Evolutionary conservation across 257 asterid species (phyloP).

Genomic region (Orobanche coerulescens): DNA sequence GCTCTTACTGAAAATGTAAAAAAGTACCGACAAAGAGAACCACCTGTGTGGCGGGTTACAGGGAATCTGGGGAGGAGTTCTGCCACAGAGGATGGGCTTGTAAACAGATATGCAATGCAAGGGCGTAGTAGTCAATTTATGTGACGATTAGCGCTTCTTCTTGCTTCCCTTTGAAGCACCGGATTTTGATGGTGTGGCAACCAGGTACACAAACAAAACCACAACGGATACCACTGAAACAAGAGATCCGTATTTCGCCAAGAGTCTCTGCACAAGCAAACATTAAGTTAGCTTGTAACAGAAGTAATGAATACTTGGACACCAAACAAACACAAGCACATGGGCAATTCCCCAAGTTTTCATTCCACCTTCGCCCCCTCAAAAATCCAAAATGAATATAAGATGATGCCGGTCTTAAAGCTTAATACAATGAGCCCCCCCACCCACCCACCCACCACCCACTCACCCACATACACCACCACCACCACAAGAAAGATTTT

Average conservation of each 20-base stretch:
- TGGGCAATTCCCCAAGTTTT: too few species aligned
- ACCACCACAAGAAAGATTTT: too few species aligned
- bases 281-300: not conserved
- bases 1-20: conserved; percentile 27
- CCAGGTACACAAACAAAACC: conserved; percentile 41
- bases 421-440: too few species aligned
- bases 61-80: not conserved
- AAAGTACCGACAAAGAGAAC: conserved; percentile 24
- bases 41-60: conserved; percentile 15
- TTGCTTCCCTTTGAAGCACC: conserved; percentile 59
- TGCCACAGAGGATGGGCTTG: not conserved
- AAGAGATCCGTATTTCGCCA: conserved; percentile 85
- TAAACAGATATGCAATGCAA: not conserved
- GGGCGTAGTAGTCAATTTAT: not conserved
- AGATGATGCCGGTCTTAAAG: too few species aligned
- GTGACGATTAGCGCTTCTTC: conserved; percentile 48
- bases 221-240: conserved; percentile 66
- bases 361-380: too few species aligned
- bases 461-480: too few species aligned
- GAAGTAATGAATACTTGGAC: not conserved
- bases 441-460: too few species aligned
- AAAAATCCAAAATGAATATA: too few species aligned
- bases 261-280: conserved; percentile 49
- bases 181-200: conserved; percentile 70
- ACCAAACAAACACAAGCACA: not conserved